Evolutionary conservation across 2,329 filamentous ascomycete genomes (phyloP), one percentile per base, ranked within the genome.

Genomic region (Trichoderma sp.): DNA sequence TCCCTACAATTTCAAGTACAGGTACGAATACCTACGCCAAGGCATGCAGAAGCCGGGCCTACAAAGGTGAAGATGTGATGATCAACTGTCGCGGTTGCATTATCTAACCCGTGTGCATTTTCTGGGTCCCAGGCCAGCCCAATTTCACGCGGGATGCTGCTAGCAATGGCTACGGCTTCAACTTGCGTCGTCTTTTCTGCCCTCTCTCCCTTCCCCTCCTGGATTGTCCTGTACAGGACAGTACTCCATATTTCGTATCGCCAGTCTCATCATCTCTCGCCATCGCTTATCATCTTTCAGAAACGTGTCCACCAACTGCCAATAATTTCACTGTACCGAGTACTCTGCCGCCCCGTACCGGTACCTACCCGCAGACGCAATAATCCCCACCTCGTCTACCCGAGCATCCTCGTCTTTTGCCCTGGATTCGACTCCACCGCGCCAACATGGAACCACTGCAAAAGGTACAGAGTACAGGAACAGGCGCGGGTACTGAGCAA

Each of bases 211-310:
- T 4, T 4, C 4, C 43, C n/a, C n/a, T 21, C 43, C 9, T 43
- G 18, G 0, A 1, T 6, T n/a, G 15, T 43, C 39, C 39, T 43
- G 39, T 43, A 18, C 15, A n/a, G 18, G 15, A 18, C 36, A 39
- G 39, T 32, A n/a, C 56, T 36, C 57, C 57, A 56, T 70, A 69
- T 28, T 62, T 47, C 36, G 39, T 70, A 28, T 39, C 36, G 15
- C 21, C 51, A 36, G n/a, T 32, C 62, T 58, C 61, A 47, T 71
- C 62, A 65, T 18, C 39, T 66, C 39, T 71, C 62, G 32, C 64
- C 36, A 67, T 32, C 39, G 39, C 56, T 67, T 66, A 56, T 71
- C 70, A 71, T 51, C 62, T 71, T 53, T 71, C 70, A 71, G 70
- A 71, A 71, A 61, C 30, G 15, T 39, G 39, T 32, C 39, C 36